Conservation (phyloP, 176 grass and related monocot genomes). For the Zizania latifolia region DNA sequence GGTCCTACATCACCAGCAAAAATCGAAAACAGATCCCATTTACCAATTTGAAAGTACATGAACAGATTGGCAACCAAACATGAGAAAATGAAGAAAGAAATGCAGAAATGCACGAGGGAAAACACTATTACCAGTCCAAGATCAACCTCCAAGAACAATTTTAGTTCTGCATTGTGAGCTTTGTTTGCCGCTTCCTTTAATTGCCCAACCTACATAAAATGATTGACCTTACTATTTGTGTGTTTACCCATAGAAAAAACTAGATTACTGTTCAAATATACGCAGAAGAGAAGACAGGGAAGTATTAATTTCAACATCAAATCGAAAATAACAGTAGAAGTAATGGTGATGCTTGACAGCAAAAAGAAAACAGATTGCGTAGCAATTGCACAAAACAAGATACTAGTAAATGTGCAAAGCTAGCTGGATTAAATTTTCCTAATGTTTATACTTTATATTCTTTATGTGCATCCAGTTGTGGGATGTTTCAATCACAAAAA, state of each 20-base stretch:
- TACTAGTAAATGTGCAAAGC: not conserved
- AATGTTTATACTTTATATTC: not conserved
- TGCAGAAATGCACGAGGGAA: not conserved
- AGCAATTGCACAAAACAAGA: not conserved
- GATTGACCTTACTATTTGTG: conserved; percentile 9
- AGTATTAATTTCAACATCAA: not conserved
- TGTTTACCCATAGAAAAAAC: conserved; percentile 1
- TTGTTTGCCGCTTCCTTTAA: conserved; percentile 80
- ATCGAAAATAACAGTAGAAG: not conserved
- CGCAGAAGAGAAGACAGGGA: not conserved
- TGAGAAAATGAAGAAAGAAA: not conserved
- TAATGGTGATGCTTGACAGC: not conserved
- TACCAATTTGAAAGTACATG: conserved; percentile 15
- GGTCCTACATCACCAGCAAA: conserved; percentile 44
- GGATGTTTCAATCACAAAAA: not conserved
- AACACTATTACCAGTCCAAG: conserved; percentile 51
- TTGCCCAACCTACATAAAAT: conserved; percentile 73
- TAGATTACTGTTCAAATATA: conserved; percentile 4
- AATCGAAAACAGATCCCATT: not conserved
- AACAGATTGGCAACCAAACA: not conserved
- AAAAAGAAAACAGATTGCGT: not conserved
- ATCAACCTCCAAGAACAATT: conserved; percentile 86
- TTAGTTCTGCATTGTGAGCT: conserved; percentile 71
- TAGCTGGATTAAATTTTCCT: not conserved
- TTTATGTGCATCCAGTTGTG: not conserved